Evolutionary conservation across 371 early-diverging fungal genomes (phyloP).

Genomic region (Dinochytrium kinnereticum): DNA sequence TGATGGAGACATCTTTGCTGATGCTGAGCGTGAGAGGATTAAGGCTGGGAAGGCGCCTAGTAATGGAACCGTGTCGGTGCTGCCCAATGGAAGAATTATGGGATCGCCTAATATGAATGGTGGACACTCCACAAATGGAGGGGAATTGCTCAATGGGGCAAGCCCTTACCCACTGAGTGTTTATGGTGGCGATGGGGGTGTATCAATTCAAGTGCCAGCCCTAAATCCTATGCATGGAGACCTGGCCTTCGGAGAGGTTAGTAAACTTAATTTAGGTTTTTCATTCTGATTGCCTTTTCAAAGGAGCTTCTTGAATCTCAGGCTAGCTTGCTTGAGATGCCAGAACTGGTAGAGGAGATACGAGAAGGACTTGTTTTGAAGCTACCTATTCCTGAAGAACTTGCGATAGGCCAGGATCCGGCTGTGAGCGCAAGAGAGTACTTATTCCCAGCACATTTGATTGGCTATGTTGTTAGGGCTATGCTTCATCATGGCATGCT

Average conservation of each 20-base stretch:
- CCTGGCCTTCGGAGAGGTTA: background rate
- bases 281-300: background rate
- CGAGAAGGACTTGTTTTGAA: slow-evolving; percentile 25
- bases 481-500: slow-evolving; percentile 29
- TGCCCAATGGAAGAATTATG: no score
- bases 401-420: background rate
- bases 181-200: background rate
- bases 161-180: background rate
- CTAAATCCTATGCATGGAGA: background rate
- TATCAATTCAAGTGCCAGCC: background rate
- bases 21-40: slow-evolving; percentile 28
- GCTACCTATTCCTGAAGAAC: slow-evolving; percentile 14
- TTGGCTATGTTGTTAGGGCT: slow-evolving; percentile 23
- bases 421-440: background rate
- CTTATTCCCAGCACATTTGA: slow-evolving; percentile 28
- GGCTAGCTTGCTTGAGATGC: slow-evolving; percentile 10
- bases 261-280: background rate
- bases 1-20: slow-evolving; percentile 25
- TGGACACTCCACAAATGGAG: no score
- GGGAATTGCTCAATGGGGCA: background rate
- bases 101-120: no score
- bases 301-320: background rate
- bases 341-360: slow-evolving; percentile 20
- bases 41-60: slow-evolving; percentile 2
- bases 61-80: background rate